Evolutionary conservation across 208 protist species (phyloP), one percentile per base, ranked within the genome.

Genomic region (Crithidia thermophila): DNA sequence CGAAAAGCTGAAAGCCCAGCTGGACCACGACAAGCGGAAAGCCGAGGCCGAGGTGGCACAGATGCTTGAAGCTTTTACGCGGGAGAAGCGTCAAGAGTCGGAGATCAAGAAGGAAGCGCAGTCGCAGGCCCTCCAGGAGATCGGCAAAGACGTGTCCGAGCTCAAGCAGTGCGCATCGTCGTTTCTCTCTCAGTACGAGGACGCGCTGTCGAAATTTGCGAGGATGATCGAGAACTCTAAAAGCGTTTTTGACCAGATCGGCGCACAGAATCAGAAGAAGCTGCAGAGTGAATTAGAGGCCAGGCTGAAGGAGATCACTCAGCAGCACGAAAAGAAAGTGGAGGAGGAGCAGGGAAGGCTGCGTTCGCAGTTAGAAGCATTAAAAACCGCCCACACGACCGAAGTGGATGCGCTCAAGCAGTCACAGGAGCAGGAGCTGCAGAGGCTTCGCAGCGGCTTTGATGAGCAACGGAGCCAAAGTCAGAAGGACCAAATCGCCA

Each of bases 1-100:
- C 11, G 65, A 70, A 50, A 75, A 71, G 7, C 40, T 50, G 23
- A 79, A 81, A 45, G 55, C 53, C 9, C 62, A 87, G 1, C 42
- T 83, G 7, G 68, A 78, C 9, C 56, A 66, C 18, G 82, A 88
- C 58, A 79, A 71, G 62, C 43, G 56, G 18, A 85, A 85, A 31
- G 57, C 70, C 11, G 70, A 81, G n/a, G 57, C 73, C 8, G 75
- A 84, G 23, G 25, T 72, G 13, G 56, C 63, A 20, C 60, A 77
- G 13, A 70, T 72, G 20, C 59, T 88, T 16, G 82, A 84, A 14
- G 51, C 45, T 0, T 82, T 84, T 47, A 68, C 67, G 7, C 65
- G 75, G 6, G 69, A 81, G 37, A 69, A 76, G 39, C 59, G 59
- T 2, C 50, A 81, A 28, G 74, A 84, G 65, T 71, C 46, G 0